Evolutionary conservation across 306 rosid genomes (phyloP).

Genomic region (Vigna mungo): DNA sequence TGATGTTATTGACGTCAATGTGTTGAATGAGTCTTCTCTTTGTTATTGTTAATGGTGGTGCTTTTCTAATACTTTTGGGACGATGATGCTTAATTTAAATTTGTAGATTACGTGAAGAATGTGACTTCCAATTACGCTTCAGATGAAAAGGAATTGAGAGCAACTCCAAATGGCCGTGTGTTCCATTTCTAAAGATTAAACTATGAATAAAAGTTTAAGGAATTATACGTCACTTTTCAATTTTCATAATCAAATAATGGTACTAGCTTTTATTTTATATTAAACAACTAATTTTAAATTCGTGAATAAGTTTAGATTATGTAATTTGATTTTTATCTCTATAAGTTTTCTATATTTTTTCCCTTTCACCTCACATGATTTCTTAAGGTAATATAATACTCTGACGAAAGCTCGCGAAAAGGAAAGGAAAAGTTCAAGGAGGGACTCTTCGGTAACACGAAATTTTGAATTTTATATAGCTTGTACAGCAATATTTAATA

Average conservation of each 20-base stretch:
- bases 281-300: too few species aligned
- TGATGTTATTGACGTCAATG: background rate
- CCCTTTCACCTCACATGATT: background rate
- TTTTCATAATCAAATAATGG: slow-evolving; percentile 13
- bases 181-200: background rate
- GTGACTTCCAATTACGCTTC: slow-evolving; percentile 26
- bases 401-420: background rate
- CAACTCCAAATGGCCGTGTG: slow-evolving; percentile 49
- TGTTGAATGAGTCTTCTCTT: slow-evolving; percentile 43
- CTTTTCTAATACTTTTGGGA: slow-evolving; percentile 2
- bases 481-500: background rate
- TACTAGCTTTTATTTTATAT: background rate
- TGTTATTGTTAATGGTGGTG: slow-evolving; percentile 12
- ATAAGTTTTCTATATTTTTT: too few species aligned
- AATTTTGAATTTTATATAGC: background rate
- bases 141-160: slow-evolving; percentile 39
- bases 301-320: too few species aligned
- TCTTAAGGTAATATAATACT: background rate
- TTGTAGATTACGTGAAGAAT: slow-evolving; percentile 33
- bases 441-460: background rate
- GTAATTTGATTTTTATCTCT: too few species aligned
- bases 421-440: background rate
- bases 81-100: slow-evolving; percentile 30
- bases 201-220: background rate
- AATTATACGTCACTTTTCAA: slow-evolving; percentile 19